Evolutionary conservation across 345 rosid species (phyloP), one percentile per base, ranked within the genome.

Genomic region (Rubroshorea leprosula): DNA sequence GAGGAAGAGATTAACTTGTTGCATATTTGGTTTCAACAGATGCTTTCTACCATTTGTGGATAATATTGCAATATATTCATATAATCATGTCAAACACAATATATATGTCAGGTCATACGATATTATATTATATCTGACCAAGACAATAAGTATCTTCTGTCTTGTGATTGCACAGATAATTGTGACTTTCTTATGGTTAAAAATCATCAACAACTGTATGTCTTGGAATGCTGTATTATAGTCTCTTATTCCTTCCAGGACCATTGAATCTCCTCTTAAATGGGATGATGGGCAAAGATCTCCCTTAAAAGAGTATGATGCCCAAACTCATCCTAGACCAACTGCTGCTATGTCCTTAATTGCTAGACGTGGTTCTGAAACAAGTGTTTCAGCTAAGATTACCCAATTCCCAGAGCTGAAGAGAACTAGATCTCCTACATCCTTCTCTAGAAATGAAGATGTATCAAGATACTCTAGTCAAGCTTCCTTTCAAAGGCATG

Each of bases 351-450:
- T 78, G 45, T 77, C 93, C 67, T 77, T 80, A 67, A 64, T 58
- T 77, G 89, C 78, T 67, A 74, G 87, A 24, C 79, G 72, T 58
- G 74, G 67, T 65, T 67, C 74, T 57, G 95, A 85, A 64, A 73
- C 70, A 63, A 77, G 72, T 65, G 55, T 72, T 55, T 74, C 79
- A 27, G 90, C 86, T 49, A 81, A 71, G 70, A 57, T 81, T 74
- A 72, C 76, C 55, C 78, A 74, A 73, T 67, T 60, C 45, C 90
- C 77, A 54, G 91, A 89, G 35, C 71, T 72, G 52, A 78, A 70
- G 74, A 78, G 83, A 57, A 73, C 63, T 66, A 80, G 74, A 71
- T 78, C 74, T 31, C 73, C 81, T 62, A 71, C 84, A 60, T 58
- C 64, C 35, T 60, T 53, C 23, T 65, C 78, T 68, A 23, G 57